A percentile compares a stretch with the other conserved stretches of the same genome.
These are phyloP conservation scores for Cercospora beticola DNA, from an alignment of 2,329 filamentous ascomycete genomes.

Conservation along the genomic window DNA sequence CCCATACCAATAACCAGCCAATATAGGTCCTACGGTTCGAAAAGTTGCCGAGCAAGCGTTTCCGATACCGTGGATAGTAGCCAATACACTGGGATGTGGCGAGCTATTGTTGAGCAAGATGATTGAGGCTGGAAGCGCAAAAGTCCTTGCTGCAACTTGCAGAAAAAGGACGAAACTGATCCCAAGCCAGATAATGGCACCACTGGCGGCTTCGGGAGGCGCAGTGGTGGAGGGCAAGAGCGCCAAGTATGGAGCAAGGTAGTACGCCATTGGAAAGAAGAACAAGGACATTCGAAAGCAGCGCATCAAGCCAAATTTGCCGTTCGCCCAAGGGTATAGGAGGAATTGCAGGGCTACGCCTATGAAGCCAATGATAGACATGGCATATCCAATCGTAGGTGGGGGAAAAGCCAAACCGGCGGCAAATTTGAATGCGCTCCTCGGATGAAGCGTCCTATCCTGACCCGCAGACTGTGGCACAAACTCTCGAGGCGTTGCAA, in stretches of 20 bases:
- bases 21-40: conserved; percentile 56
- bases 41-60: conserved; percentile 56
- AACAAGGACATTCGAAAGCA: conserved; percentile 68
- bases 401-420: conserved; percentile 75
- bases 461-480: conserved; percentile 38
- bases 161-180: conserved; percentile 64
- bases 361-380: conserved; percentile 72
- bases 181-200: conserved; percentile 61
- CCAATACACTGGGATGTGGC: conserved; percentile 56
- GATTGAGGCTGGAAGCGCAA: conserved; percentile 57
- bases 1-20: conserved; percentile 56
- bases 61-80: conserved; percentile 60
- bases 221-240: conserved; percentile 59
- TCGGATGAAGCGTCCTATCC: conserved; percentile 29
- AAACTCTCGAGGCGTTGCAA: conserved; percentile 64
- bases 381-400: conserved; percentile 70
- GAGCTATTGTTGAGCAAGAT: conserved; percentile 61
- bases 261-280: conserved; percentile 69
- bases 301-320: conserved; percentile 64
- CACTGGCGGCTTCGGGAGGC: conserved; percentile 53
- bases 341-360: conserved; percentile 73
- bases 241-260: conserved; percentile 68
- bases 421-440: conserved; percentile 58
- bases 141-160: conserved; percentile 72
- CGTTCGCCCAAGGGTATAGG: conserved; percentile 67